Percentiles rank a stretch among this genome's conserved stretches.
Conservation (phyloP, 495 filamentous ascomycete species). For the Rhypophila decipiens region DNA sequence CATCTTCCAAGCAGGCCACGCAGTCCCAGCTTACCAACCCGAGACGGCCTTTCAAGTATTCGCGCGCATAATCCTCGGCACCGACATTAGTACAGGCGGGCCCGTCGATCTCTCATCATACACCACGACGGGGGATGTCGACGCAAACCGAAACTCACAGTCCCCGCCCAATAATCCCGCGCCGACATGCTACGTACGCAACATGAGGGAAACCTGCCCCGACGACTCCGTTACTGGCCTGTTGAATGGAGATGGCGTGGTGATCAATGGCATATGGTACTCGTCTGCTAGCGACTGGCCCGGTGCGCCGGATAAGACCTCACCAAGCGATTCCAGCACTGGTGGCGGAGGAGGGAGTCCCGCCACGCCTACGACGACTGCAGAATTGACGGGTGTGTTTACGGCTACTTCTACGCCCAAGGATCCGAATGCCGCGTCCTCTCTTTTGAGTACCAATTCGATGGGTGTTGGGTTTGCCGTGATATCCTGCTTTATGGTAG, state of each 20-base stretch:
- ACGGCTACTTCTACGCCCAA: conserved; percentile 22
- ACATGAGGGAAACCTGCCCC: conserved; percentile 44
- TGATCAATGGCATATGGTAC: conserved; percentile 50
- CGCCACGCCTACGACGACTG: conserved; percentile 18
- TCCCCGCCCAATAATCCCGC: conserved; percentile 32
- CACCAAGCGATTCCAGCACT: not conserved
- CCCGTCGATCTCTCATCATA: conserved; percentile 43
- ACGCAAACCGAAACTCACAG: conserved; percentile 37
- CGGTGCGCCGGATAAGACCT: conserved; percentile 21
- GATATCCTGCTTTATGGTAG: not conserved
- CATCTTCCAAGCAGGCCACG: conserved; percentile 65
- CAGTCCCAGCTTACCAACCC: conserved; percentile 66
- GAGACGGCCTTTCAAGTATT: conserved; percentile 59
- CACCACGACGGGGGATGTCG: conserved; percentile 45
- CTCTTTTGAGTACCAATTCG: no score
- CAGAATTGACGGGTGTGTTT: conserved; percentile 16
- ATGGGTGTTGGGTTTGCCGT: not conserved
- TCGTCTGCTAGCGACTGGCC: conserved; percentile 34
- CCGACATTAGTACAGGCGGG: conserved; percentile 56
- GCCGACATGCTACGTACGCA: conserved; percentile 54
- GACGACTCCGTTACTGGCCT: conserved; percentile 40
- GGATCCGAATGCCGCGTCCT: not conserved
- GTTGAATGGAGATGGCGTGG: conserved; percentile 33
- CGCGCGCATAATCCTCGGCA: conserved; percentile 53
- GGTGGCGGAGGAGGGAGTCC: conserved; percentile 20